Conservation (phyloP, 1,139 yeast genomes). For the Pneumocystis carinii region DNA sequence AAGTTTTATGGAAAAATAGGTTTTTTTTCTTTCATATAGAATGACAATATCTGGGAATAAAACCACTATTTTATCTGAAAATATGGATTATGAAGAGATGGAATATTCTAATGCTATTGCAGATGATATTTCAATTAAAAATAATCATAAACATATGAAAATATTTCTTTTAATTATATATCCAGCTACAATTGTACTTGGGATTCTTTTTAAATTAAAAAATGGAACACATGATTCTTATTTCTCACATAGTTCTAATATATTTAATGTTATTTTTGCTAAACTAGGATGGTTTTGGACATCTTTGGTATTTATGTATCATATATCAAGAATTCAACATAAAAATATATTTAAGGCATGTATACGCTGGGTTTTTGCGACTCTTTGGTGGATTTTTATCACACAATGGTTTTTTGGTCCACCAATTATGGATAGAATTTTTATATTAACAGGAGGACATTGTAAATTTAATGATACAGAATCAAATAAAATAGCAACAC, state of each 20-base stretch:
- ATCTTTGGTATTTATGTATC: slow-evolving; percentile 30
- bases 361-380: slow-evolving; percentile 35
- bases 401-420: slow-evolving; percentile 80
- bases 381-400: slow-evolving; percentile 68
- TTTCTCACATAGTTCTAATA: slow-evolving; percentile 47
- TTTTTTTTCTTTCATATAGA: background rate
- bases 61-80: background rate
- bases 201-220: background rate
- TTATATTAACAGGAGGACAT: slow-evolving; percentile 66
- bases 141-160: slow-evolving; percentile 4
- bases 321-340: slow-evolving; percentile 12
- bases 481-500: slow-evolving; percentile 2
- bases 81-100: background rate
- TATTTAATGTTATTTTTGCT: slow-evolving; percentile 60
- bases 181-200: background rate
- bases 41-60: background rate
- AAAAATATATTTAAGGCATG: slow-evolving; percentile 13
- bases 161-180: slow-evolving; percentile 11
- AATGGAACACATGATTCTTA: slow-evolving; percentile 14
- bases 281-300: slow-evolving; percentile 95
- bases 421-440: slow-evolving; percentile 81
- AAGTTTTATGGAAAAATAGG: background rate
- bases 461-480: slow-evolving; percentile 30
- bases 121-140: background rate
- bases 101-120: background rate